Evolutionary conservation across 1,284 basidiomycete genomes (phyloP).

Genomic region (Cutaneotrichosporon curvatum): DNA sequence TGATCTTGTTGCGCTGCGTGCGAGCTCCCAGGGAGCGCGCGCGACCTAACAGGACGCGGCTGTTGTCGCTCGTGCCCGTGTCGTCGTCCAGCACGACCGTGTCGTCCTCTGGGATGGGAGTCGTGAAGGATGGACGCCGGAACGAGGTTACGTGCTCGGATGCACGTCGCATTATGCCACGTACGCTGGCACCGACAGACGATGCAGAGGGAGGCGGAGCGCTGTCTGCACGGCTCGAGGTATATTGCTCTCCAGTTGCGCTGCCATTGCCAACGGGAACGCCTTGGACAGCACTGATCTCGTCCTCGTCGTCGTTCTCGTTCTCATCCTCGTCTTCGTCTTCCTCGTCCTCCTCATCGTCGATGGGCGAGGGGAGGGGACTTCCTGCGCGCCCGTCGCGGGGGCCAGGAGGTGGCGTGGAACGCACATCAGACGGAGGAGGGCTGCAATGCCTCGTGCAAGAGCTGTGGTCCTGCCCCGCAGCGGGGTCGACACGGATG

Average conservation of each 20-base stretch:
- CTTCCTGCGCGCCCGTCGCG: constrained; percentile 32
- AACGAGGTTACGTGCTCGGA: constrained; percentile 32
- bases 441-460: constrained; percentile 36
- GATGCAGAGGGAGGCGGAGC: background rate
- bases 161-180: constrained; percentile 27
- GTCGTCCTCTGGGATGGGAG: background rate
- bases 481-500: constrained; percentile 26
- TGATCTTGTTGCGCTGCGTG: background rate
- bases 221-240: no score
- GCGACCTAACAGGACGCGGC: constrained; percentile 1
- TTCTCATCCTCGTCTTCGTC: constrained; percentile 19
- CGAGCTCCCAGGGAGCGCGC: constrained; percentile 5
- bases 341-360: constrained; percentile 54
- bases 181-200: constrained; percentile 11
- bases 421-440: constrained; percentile 21
- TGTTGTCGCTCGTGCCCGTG: background rate
- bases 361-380: constrained; percentile 28
- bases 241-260: no score
- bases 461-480: constrained; percentile 10
- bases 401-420: constrained; percentile 29
- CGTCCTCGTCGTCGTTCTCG: constrained; percentile 54
- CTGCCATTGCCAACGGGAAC: no score
- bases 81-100: background rate
- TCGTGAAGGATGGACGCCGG: constrained; percentile 16
- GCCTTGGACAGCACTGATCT: no score